Evolutionary conservation across 345 rosid genomes (phyloP), one percentile per base, ranked within the genome.

Genomic region (Streptanthus diversifolius): DNA sequence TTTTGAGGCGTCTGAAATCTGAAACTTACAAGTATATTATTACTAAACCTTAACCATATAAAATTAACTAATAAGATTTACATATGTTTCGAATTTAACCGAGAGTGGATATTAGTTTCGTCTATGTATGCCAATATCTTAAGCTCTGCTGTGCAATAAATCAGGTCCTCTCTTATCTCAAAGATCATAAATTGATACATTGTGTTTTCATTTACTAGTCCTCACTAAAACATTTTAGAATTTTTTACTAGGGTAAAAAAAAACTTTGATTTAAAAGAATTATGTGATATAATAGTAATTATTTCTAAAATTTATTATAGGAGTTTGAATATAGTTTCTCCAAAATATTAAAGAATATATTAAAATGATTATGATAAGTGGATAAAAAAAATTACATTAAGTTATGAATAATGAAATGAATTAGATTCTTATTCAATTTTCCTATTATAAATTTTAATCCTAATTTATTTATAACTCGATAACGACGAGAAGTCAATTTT

Each of bases 21-120:
- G n/a, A n/a, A n/a, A n/a, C n/a, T n/a, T 29, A 29, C 5, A 29
- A 5, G 41, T 37, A 3, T 37, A 11, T 10, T 11, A 39, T 41
- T 41, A 18, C 17, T 22, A 36, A 18, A 12, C 40, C 15, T 36
- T 10, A 49, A 49, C 70, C 59, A 49, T 14, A 0, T 9, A 18
- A 55, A 27, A 29, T 12, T 10, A 32, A 41, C 10, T 43, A 18
- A 8, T 32, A 19, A 22, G 55, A 55, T 22, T 54, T n/a, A 47
- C 17, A 49, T 39, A 49, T 27, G 40, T 19, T 52, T 63, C 6
- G 35, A 54, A 72, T 41, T 73, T 65, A 53, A 54, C 48, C 9
- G 11, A 51, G 61, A 71, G 33, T 62, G 17, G 68, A 30, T 72
- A 72, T 72, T 30, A 63, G 33, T 63, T 45, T 53, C 41, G n/a